Evolutionary conservation across 164 flowering plant genomes (phyloP).

Genomic region (Cinnamomum micranthum): DNA sequence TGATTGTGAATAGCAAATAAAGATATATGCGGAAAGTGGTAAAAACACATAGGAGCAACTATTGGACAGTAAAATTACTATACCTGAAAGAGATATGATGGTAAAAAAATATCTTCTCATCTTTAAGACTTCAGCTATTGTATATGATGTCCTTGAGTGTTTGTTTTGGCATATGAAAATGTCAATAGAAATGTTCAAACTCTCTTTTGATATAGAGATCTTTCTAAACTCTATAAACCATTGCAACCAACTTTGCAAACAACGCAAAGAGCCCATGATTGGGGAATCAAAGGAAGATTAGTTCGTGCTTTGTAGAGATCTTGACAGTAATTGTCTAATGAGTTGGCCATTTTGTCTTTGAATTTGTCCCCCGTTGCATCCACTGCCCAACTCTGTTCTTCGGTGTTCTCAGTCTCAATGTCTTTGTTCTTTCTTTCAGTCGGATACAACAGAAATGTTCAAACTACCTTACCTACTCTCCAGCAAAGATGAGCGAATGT

Average conservation of each 20-base stretch:
- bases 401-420: not conserved
- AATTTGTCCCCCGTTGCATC: too few species aligned
- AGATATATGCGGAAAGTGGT: not conserved
- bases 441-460: not conserved
- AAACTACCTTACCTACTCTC: not conserved
- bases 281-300: not conserved
- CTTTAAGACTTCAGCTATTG: not conserved
- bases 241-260: not conserved
- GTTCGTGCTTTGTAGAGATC: not conserved
- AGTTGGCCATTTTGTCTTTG: too few species aligned
- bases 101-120: not conserved
- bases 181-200: too few species aligned
- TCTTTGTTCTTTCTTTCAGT: not conserved
- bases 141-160: not conserved
- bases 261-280: not conserved
- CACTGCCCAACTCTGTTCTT: not conserved
- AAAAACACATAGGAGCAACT: too few species aligned
- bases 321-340: not conserved
- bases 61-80: not conserved
- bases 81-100: not conserved
- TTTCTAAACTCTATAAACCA: not conserved
- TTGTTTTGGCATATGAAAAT: too few species aligned
- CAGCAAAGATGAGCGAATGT: not conserved
- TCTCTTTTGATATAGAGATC: not conserved
- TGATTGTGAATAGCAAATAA: not conserved